A percentile compares a stretch with the other conserved stretches of the same genome.
phyloP scores from a whole-genome alignment of 768 basidiomycete species.

The Russula sp. region DNA sequence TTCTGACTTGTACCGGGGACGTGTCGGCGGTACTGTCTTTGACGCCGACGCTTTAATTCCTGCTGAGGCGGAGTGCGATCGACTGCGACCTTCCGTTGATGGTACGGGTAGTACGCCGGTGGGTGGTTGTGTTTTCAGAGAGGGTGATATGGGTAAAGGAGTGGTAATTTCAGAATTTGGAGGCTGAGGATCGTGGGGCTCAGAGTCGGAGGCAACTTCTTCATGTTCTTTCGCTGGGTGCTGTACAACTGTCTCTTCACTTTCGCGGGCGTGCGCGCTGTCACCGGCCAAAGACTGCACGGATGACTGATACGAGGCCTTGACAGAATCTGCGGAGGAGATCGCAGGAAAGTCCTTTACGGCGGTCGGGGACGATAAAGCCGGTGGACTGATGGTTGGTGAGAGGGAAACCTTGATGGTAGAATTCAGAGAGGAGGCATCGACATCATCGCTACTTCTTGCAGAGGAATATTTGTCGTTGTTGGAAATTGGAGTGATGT shows the following conservation, averaged over 20 bases:
- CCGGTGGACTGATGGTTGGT: not conserved
- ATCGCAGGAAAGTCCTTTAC: not conserved
- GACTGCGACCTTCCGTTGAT: no score
- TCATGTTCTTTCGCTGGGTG: constrained; percentile 6
- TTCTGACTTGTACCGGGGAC: constrained; percentile 2
- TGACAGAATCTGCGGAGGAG: constrained; percentile 5
- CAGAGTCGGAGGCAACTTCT: not conserved
- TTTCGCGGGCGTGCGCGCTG: not conserved
- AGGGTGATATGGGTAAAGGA: not conserved
- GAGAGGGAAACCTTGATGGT: not conserved
- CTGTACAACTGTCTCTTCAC: not conserved
- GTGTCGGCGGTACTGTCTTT: not conserved
- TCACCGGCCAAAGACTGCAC: constrained; percentile 4
- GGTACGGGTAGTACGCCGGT: not conserved
- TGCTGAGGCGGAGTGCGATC: not conserved
- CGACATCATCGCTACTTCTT: not conserved
- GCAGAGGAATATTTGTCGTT: not conserved
- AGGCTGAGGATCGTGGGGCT: not conserved
- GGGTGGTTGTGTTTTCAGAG: not conserved
- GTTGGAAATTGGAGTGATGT: constrained; percentile 3
- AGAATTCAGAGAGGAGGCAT: not conserved
- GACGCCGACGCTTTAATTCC: not conserved
- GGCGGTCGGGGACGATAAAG: constrained; percentile 7
- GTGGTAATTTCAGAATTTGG: not conserved
- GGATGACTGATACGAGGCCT: not conserved